Percentiles rank a stretch among this genome's conserved stretches.
These are phyloP conservation scores for Sporormia fimetaria DNA, from an alignment of 495 filamentous ascomycete species.

Conservation along the genomic window DNA sequence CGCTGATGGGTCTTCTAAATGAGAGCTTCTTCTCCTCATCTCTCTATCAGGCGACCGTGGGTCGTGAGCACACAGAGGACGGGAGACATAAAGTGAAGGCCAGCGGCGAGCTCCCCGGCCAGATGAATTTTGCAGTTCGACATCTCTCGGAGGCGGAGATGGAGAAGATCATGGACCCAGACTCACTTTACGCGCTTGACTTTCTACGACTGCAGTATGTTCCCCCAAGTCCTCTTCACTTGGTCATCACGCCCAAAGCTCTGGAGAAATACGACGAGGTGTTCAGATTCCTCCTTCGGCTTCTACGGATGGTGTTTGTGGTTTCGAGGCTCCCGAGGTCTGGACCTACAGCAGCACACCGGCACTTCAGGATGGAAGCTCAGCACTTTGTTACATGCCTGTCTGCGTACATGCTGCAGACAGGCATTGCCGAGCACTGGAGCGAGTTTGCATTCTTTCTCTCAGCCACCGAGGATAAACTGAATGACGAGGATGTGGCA, in stretches of 20 bases:
- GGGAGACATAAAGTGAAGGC: constrained; percentile 11
- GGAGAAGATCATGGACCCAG: constrained; percentile 63
- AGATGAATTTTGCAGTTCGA: constrained; percentile 78
- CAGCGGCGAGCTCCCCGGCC: constrained; percentile 55
- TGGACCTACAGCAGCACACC: constrained; percentile 32
- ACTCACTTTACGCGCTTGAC: constrained; percentile 74
- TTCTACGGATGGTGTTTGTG: constrained; percentile 70
- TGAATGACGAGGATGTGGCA: constrained; percentile 31
- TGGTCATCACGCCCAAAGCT: constrained; percentile 54
- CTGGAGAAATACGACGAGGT: constrained; percentile 73
- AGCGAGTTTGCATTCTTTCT: constrained; percentile 53
- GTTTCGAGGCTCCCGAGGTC: constrained; percentile 53
- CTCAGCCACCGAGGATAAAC: constrained; percentile 46
- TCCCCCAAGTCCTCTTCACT: constrained; percentile 58
- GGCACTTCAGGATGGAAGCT: constrained; percentile 59
- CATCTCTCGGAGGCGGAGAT: constrained; percentile 66
- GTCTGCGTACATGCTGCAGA: constrained; percentile 63
- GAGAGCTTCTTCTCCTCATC: constrained; percentile 50
- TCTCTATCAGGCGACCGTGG: constrained; percentile 10
- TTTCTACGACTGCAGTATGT: constrained; percentile 81
- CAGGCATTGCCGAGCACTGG: constrained; percentile 64
- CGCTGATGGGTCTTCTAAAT: constrained; percentile 72
- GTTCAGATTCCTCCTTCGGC: constrained; percentile 65
- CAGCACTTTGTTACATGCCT: constrained; percentile 64
- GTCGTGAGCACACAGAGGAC: constrained; percentile 10